phyloP scores from a whole-genome alignment of 768 basidiomycete species.

The Boletus patriciae region DNA sequence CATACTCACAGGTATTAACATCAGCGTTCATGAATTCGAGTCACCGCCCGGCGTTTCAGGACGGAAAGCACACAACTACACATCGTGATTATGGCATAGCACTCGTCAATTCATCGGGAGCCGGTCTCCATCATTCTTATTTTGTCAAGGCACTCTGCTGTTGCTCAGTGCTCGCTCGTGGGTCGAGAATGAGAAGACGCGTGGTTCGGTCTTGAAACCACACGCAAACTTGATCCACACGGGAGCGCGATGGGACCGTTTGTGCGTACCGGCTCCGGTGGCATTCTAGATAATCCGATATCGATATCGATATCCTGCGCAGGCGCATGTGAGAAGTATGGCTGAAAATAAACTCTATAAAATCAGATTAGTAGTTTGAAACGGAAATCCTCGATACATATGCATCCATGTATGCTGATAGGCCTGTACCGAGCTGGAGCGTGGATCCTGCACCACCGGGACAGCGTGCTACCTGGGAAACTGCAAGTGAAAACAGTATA shows the following conservation, averaged over 20 bases:
- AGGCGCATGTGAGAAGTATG: constrained; percentile 7
- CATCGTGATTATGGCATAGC: constrained; percentile 2
- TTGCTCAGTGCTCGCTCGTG: background rate
- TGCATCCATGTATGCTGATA: constrained; percentile 4
- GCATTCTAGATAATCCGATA: background rate
- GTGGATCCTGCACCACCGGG: background rate
- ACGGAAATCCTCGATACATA: constrained; percentile 10
- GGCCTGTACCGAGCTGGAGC: constrained; percentile 1
- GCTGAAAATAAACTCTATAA: constrained; percentile 12
- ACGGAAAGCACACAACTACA: background rate
- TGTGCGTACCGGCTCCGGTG: constrained; percentile 12
- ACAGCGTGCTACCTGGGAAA: constrained; percentile 12
- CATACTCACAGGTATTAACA: constrained; percentile 16
- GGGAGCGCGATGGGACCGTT: background rate
- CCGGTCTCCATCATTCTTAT: constrained; percentile 9
- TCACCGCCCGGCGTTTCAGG: constrained; percentile 5
- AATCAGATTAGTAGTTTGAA: background rate
- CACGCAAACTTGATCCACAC: background rate
- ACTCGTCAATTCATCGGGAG: constrained; percentile 11
- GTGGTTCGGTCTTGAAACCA: background rate
- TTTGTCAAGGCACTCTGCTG: background rate
- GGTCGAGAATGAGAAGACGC: background rate
- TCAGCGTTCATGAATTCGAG: constrained; percentile 14
- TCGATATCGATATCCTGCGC: background rate
- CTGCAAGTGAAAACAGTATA: background rate